Base-by-base conservation (phyloP, 495 filamentous ascomycete species). In the Xylaria nigripes region DNA sequence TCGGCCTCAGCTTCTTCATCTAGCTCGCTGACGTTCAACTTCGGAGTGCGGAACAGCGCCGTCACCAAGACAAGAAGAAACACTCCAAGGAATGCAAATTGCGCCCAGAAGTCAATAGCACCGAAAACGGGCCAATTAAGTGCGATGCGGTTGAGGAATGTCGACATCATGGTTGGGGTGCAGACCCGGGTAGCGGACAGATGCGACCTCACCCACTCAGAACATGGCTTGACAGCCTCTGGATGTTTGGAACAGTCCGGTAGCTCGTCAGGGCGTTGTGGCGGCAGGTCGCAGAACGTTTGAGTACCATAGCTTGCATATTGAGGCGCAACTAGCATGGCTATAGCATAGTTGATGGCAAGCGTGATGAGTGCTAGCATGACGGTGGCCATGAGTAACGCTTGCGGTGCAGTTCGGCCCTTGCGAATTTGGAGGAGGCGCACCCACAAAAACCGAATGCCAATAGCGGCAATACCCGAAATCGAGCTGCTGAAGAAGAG, bases 81-180 rank as follows among this genome's bases (percentile, higher is more conserved):
- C 13, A 96, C 74, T 18, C 75, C 89, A 43, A 97, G 70, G 70
- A 97, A 97, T 12, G 76, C 83, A 61, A 95, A 96, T 64, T 97
- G 94, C 0, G 88, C 87, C 91, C 90, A 97, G 72, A 97, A 98
- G 54, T 86, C 79, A 12, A 97, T 75, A 30, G 81, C 86, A n/a
- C 93, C 93, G 69, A 98, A 95, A 63, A 95, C 87, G 15, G 94
- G 92, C 76, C 90, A 98, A 70, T 92, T 93, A 56, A 97, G 73
- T n/a, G 88, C 94, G 34, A 96, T 79, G 27, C 90, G 83, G 66
- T 98, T 96, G 50, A 97, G 73, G 71, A 98, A 95, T 0, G 88
- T 96, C 51, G 86, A 90, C 60, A 86, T 85, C 44, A 97, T 84
- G 43, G 81, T 92, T 0, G 93, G 89, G 15, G 90, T 97, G 74